Base-by-base conservation (phyloP, 352 stramenopile species). In the Phytopythium sindhum region DNA sequence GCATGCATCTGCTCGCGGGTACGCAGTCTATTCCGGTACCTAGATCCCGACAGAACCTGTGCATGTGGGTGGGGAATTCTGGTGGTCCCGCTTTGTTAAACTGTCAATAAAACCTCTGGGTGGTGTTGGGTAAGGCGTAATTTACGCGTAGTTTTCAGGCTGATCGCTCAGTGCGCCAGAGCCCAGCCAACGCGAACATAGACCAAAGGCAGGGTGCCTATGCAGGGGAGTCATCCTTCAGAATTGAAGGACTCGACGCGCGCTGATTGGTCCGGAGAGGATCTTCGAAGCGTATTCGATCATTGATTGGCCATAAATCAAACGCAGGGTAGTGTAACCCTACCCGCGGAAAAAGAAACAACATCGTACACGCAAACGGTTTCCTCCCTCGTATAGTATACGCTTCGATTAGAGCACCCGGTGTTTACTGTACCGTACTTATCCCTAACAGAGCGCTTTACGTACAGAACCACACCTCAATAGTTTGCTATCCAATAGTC, bases 21-120 rank as follows among this genome's bases (percentile, higher is more conserved):
- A 39, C 9, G 31, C 31, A 9, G 9, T 37, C 31, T 4, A 4
- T 10, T 39, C 14, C 7, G 3, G 14, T 14, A 39, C 33, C 33
- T 6, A 39, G 14, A 10, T 6, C 3, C 33, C 33, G 33, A 39
- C 7, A 10, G 33, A 39, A 39, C 7, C 33, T 1, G 33, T 53
- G 45, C 45, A 26, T 26, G 47, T 7, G 26, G 8, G n/a, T 29
- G 45, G n/a, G n/a, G n/a, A n/a, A 63, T 76, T 76, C 69, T 76
- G 69, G 66, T 76, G 69, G 69, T 76, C 59, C 68, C 33, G 12
- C 26, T n/a, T 41, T 47, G 52, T 58, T 45, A 59, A 59, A n/a
- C n/a, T n/a, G n/a, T n/a, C n/a, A n/a, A 59, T 37, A 57, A 24
- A 57, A 41, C 48, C 48, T 39, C 48, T 24, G 45, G 45, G 26